Evolutionary conservation across 2,329 filamentous ascomycete species (phyloP).

Genomic region (Diaporthe vaccinii): DNA sequence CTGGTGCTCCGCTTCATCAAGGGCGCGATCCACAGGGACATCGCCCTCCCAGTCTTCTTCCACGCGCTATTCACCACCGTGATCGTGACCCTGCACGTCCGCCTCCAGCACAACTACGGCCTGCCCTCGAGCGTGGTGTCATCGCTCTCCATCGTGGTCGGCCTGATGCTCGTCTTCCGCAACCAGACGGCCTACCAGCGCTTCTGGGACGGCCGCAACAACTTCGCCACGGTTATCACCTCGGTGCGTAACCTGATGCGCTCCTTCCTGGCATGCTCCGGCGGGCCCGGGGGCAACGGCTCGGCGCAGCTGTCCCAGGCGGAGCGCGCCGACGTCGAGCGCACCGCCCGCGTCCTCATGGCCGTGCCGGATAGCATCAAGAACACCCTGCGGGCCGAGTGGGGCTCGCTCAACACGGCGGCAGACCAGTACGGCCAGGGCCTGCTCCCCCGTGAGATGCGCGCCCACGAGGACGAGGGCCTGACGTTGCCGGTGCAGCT

Average conservation of each 20-base stretch:
- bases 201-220: conserved; percentile 36
- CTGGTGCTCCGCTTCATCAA: conserved; percentile 36
- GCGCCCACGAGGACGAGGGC: conserved; percentile 29
- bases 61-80: conserved; percentile 26
- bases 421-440: conserved; percentile 23
- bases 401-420: conserved; percentile 13
- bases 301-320: background rate
- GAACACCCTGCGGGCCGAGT: conserved; percentile 33
- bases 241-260: conserved; percentile 24
- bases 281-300: background rate
- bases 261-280: conserved; percentile 30
- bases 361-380: conserved; percentile 32
- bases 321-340: conserved; percentile 29
- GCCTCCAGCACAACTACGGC: conserved; percentile 27
- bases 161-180: conserved; percentile 36
- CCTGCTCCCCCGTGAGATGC: conserved; percentile 5
- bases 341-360: conserved; percentile 30
- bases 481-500: conserved; percentile 31
- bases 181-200: conserved; percentile 36
- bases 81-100: conserved; percentile 27
- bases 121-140: conserved; percentile 31
- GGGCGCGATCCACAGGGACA: conserved; percentile 34
- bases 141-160: conserved; percentile 33
- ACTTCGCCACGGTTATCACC: conserved; percentile 28
- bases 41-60: background rate